Conservation (phyloP, 2,329 filamentous ascomycete genomes). For the Penicillium sp. region DNA sequence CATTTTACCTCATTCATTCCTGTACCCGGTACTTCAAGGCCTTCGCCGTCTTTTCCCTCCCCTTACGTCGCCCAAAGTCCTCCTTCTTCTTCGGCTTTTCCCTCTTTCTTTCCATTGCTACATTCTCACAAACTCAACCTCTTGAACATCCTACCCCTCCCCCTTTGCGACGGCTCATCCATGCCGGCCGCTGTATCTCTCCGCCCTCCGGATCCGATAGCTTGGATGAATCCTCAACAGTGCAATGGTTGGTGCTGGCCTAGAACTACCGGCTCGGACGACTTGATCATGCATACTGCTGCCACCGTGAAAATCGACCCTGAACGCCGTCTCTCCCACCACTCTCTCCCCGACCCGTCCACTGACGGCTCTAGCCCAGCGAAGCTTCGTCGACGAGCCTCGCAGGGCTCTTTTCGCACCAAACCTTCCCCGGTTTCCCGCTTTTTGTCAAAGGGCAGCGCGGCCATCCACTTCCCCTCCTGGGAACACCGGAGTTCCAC, state of each 20-base stretch:
- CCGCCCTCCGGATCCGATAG: conserved; percentile 17
- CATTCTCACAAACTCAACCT: conserved; percentile 7
- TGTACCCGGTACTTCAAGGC: not conserved
- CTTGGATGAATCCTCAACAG: conserved; percentile 32
- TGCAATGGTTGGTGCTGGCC: conserved; percentile 32
- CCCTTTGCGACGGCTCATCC: conserved; percentile 9
- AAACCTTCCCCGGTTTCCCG: conserved; percentile 35
- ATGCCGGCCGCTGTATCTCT: conserved; percentile 16
- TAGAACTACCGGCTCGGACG: conserved; percentile 22
- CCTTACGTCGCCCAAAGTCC: conserved; percentile 16
- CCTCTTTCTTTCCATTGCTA: conserved; percentile 10
- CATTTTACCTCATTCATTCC: not conserved
- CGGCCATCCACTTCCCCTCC: conserved; percentile 49
- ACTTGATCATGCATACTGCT: conserved; percentile 29
- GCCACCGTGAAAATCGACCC: conserved; percentile 21
- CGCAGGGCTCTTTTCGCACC: conserved; percentile 34
- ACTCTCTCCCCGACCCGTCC: conserved; percentile 13
- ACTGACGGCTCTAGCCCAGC: conserved; percentile 17
- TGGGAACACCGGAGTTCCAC: conserved; percentile 48
- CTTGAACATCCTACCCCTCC: conserved; percentile 5
- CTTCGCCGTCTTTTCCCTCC: conserved; percentile 12
- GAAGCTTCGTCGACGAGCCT: conserved; percentile 35
- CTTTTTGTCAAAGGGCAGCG: conserved; percentile 34
- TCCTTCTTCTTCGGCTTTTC: conserved; percentile 15
- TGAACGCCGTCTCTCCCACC: conserved; percentile 21